Conservation (phyloP, 495 filamentous ascomycete species). For the Letharia columbiana region DNA sequence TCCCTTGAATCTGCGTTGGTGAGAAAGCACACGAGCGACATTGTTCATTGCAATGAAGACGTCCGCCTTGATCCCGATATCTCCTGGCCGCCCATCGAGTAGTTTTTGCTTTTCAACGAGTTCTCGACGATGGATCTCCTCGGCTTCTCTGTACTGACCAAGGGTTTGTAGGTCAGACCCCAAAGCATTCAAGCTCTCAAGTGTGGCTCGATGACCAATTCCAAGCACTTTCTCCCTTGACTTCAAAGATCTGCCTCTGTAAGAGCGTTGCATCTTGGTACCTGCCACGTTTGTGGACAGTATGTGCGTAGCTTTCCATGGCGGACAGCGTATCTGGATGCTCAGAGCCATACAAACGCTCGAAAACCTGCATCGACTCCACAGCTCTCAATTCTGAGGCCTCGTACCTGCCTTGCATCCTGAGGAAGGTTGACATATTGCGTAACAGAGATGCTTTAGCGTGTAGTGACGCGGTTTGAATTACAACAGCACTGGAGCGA, state of each 20-base stretch:
- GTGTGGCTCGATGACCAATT: slow-evolving; percentile 26
- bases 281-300: slow-evolving; percentile 12
- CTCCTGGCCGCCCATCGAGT: not conserved
- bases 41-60: slow-evolving; percentile 1
- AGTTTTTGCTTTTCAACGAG: slow-evolving; percentile 2
- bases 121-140: slow-evolving; percentile 16
- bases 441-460: slow-evolving; percentile 11
- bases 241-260: slow-evolving; percentile 20
- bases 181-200: slow-evolving; percentile 29
- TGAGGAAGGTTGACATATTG: slow-evolving; percentile 8
- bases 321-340: slow-evolving; percentile 16
- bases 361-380: slow-evolving; percentile 10
- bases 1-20: slow-evolving; percentile 4
- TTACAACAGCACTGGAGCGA: not conserved
- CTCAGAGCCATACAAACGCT: slow-evolving; percentile 19
- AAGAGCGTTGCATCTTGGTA: slow-evolving; percentile 18
- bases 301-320: slow-evolving; percentile 11
- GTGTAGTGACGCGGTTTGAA: not conserved
- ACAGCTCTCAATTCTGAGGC: slow-evolving; percentile 20
- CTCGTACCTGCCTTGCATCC: slow-evolving; percentile 16
- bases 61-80: not conserved
- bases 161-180: slow-evolving; percentile 15
- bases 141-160: slow-evolving; percentile 23
- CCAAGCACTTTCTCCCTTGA: slow-evolving; percentile 26
- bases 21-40: slow-evolving; percentile 6